Base-by-base conservation (phyloP, 352 stramenopile species). In the Globisporangium polare region DNA sequence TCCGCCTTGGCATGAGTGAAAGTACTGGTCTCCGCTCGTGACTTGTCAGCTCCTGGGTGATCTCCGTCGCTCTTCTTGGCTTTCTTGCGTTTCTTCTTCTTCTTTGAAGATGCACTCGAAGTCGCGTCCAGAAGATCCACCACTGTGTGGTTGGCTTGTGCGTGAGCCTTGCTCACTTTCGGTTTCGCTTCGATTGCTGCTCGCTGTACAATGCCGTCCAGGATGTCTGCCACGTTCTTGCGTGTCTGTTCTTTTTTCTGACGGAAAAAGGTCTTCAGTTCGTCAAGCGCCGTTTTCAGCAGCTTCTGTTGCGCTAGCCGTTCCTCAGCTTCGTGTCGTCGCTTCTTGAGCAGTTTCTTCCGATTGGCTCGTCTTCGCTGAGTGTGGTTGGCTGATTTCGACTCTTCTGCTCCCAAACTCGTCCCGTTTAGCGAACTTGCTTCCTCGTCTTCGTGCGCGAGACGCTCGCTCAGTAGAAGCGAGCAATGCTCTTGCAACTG, bases 401-500 rank as follows among this genome's bases (percentile, higher is more conserved):
- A 9, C 12, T 58, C 50, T 8, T 46, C 3, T 9, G 47, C 59
- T 5, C 15, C 22, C 13, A 65, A 55, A 2, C 35, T 39, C 10
- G 53, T 22, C 20, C 10, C 52, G 3, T 41, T 45, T 2, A 69
- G n/a, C 13, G 8, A 43, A 46, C 33, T 50, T 43, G n/a, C 39
- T n/a, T 39, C 17, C 29, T 75, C 73, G 17, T 80, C 70, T 65
- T 88, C 75, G 18, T 66, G 72, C 5, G 68, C 67, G 17, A 92
- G 31, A 27, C 69, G 78, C 33, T 89, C 79, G 18, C 67, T 78
- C n/a, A 95, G 60, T 12, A 92, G 57, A n/a, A 76, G 46, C 2
- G 83, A 86, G 33, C 82, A 92, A 29, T 88, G 72, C 7, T 78
- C 83, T 65, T 95, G 86, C 15, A 95, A 51, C 22, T 89, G 60